Conservation (phyloP, 176 grass and related monocot genomes). For the Dendrocalamus sinicus region DNA sequence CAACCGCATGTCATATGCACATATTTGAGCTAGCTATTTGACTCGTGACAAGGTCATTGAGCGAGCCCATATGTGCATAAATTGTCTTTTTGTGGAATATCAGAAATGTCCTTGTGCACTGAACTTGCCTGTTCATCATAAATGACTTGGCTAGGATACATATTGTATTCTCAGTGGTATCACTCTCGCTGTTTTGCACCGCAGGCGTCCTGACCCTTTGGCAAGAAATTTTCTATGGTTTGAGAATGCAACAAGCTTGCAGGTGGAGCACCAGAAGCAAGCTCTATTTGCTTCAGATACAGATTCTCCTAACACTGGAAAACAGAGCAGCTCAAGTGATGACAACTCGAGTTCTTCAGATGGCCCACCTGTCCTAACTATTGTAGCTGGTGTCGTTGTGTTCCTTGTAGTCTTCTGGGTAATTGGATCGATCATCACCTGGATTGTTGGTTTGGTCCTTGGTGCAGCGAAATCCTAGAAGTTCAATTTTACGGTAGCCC, state of each 20-base stretch:
- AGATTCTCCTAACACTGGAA: constrained; percentile 30
- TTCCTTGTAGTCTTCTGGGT: constrained; percentile 71
- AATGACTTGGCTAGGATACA: neutral
- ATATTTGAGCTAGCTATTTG: constrained; percentile 5
- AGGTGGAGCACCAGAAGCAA: neutral
- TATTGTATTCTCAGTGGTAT: neutral
- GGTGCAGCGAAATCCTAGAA: constrained; percentile 61
- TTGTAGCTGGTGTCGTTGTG: constrained; percentile 63
- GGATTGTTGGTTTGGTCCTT: constrained; percentile 63
- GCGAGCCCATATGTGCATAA: neutral
- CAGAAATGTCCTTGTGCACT: neutral
- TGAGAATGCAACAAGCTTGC: constrained; percentile 30
- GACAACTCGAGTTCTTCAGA: constrained; percentile 40
- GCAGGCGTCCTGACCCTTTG: constrained; percentile 15
- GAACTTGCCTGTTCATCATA: constrained; percentile 2
- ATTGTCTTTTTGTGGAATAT: neutral
- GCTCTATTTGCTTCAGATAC: constrained; percentile 45
- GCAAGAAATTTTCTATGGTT: constrained; percentile 28
- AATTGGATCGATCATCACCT: constrained; percentile 63
- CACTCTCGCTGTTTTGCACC: constrained; percentile 7
- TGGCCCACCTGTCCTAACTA: constrained; percentile 65
- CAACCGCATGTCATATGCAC: neutral
- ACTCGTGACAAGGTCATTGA: neutral
- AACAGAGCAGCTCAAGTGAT: constrained; percentile 32
- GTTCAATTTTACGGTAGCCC: neutral